phyloP scores from a whole-genome alignment of 2,329 filamentous ascomycete species.

The Fusarium gaditjirri region DNA sequence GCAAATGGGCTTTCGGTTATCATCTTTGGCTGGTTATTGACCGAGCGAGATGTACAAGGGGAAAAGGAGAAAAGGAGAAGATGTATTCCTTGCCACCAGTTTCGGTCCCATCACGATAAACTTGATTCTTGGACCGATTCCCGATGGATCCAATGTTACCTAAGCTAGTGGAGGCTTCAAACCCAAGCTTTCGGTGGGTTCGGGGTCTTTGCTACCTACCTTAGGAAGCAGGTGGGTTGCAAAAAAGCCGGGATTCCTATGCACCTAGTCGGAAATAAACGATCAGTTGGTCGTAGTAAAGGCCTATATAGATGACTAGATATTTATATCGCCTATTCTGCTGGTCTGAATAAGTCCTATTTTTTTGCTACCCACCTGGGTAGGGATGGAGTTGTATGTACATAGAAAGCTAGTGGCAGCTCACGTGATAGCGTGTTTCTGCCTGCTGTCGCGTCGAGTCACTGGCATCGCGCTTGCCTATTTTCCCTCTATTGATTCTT shows the following conservation, averaged over 20 bases:
- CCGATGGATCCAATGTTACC: slow-evolving; percentile 25
- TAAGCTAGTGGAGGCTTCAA: slow-evolving; percentile 37
- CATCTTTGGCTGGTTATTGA: slow-evolving; percentile 4
- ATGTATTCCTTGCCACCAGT: slow-evolving; percentile 14
- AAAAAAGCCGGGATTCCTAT: too few relatives aligned
- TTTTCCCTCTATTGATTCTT: slow-evolving; percentile 15
- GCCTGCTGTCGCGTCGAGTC: slow-evolving; percentile 41
- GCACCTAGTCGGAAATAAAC: too few relatives aligned
- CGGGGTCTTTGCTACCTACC: slow-evolving; percentile 19
- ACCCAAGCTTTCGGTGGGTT: slow-evolving; percentile 13
- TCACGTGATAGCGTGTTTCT: slow-evolving; percentile 46
- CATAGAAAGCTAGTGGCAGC: background rate
- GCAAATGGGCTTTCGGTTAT: slow-evolving; percentile 16
- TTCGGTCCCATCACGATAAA: slow-evolving; percentile 7
- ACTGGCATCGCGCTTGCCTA: slow-evolving; percentile 33
- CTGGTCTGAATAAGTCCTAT: too few relatives aligned
- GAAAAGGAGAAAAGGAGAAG: background rate
- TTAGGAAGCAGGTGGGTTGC: too few relatives aligned
- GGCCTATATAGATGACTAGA: too few relatives aligned
- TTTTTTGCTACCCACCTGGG: too few relatives aligned
- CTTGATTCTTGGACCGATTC: slow-evolving; percentile 2
- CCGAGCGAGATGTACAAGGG: background rate
- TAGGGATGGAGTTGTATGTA: background rate
- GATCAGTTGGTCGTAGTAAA: too few relatives aligned
- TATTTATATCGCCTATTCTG: too few relatives aligned